Evolutionary conservation across 106 monocot genomes (phyloP), one percentile per base, ranked within the genome.

Genomic region (Dioscorea alata): DNA sequence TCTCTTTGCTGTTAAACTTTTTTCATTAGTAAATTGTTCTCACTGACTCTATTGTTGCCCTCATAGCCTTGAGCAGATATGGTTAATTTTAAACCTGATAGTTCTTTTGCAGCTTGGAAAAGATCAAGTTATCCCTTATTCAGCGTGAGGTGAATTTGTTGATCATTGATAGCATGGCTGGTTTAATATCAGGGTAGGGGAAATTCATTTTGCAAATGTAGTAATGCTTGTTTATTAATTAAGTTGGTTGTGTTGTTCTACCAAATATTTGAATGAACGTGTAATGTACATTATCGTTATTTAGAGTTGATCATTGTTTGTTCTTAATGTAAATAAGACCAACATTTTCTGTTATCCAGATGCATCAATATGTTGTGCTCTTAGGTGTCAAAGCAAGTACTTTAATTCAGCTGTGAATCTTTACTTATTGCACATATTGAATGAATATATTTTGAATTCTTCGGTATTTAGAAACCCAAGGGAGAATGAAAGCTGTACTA

Each of bases 101-200:
- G 18, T 61, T 49, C 69, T 48, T 64, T 69, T 84, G 67, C 82
- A 96, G 96, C 66, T 73, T 95, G 68, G 79, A 91, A 68, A 79
- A 92, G 74, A 86, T 96, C 69, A 84, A 89, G 64, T 49, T 86
- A 69, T 79, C 77, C 57, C 73, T 86, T 72, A 72, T 96, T 56
- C 80, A 89, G 22, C 82, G 88, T 75, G 84, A 96, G 20, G 86
- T 96, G 66, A 96, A 89, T 60, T 82, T 96, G 69, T 77, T 96
- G n/a, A 63, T 96, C 69, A 73, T 96, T 76, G 96, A 96, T 69
- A 92, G 92, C 78, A 88, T 96, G 79, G 86, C 92, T 80, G 88
- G 84, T 73, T 78, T 96, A 69, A 18, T 82, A 57, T 73, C 80
- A 25, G 56, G 86, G 96, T 89, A 60, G 69, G 71, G 33, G 17